Percentiles rank a stretch among this genome's conserved stretches.
Evolutionary conservation across 1,284 basidiomycete genomes (phyloP).

Genomic region (Rhodotorula glutinis): DNA sequence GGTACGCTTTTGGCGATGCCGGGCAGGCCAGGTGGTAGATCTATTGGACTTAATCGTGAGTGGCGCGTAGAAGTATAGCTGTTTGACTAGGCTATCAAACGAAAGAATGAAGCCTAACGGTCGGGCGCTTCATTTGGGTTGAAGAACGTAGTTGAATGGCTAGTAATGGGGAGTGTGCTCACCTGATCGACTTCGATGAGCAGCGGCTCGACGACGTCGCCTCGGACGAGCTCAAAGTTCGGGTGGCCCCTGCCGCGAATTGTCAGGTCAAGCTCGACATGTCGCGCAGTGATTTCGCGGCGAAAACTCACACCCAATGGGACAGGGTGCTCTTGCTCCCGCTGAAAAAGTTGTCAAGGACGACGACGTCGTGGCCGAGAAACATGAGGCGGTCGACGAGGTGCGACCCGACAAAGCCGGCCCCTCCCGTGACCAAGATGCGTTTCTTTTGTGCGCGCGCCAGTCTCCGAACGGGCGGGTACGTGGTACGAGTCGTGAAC

Average conservation of each 20-base stretch:
- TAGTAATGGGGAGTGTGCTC: no score
- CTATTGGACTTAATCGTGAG: no score
- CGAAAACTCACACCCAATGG: slow-evolving; percentile 45
- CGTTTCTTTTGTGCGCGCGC: slow-evolving; percentile 75
- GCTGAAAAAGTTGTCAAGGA: slow-evolving; percentile 97
- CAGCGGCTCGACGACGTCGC: slow-evolving; percentile 94
- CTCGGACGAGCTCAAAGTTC: slow-evolving; percentile 95
- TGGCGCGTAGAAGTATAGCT: no score
- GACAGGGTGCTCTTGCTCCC: slow-evolving; percentile 85
- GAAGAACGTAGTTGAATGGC: no score
- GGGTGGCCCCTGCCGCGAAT: slow-evolving; percentile 66
- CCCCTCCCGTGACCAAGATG: slow-evolving; percentile 89
- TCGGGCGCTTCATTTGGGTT: no score
- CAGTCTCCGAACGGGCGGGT: slow-evolving; percentile 85
- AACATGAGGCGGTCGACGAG: slow-evolving; percentile 91
- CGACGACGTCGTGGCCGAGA: slow-evolving; percentile 87
- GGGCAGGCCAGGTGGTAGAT: slow-evolving; percentile 97
- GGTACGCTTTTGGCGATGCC: slow-evolving; percentile 77
- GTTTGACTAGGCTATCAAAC: no score
- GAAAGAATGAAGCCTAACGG: no score
- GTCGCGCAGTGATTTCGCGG: not conserved
- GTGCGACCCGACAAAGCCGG: slow-evolving; percentile 96
- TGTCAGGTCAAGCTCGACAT: not conserved
- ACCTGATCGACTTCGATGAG: slow-evolving; percentile 94
- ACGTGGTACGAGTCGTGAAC: slow-evolving; percentile 83